phyloP scores from a whole-genome alignment of 2,329 filamentous ascomycete species.

The Trichoderma atroviride region DNA sequence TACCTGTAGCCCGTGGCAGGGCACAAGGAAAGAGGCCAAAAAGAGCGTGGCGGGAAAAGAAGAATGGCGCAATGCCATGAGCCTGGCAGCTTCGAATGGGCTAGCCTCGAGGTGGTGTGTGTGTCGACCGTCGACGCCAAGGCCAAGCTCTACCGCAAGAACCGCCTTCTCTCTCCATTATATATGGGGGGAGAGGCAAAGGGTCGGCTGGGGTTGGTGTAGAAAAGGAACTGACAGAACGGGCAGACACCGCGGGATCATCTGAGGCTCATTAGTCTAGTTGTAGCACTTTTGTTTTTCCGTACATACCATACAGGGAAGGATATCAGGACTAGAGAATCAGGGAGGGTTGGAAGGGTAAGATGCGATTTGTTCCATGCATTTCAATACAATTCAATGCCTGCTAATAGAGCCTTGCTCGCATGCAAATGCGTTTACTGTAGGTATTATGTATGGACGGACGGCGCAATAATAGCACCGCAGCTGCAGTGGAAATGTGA shows the following conservation, averaged over 20 bases:
- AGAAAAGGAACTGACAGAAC: not conserved
- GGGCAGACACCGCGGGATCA: constrained; percentile 11
- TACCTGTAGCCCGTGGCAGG: not conserved
- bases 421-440: not conserved
- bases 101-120: not conserved
- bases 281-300: constrained; percentile 1
- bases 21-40: not conserved
- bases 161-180: not conserved
- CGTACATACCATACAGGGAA: not conserved
- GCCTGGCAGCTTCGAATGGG: not conserved
- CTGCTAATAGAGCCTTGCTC: not conserved
- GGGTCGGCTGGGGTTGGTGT: not conserved
- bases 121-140: constrained; percentile 1
- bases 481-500: not conserved
- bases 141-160: constrained; percentile 5
- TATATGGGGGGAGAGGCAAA: not conserved
- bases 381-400: not conserved
- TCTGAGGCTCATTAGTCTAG: not conserved
- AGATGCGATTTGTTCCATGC: not conserved
- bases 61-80: constrained; percentile 22
- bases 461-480: constrained; percentile 2
- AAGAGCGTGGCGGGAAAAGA: not conserved
- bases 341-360: not conserved
- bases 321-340: not conserved
- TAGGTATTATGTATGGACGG: not conserved